Percentiles rank a stretch among this genome's conserved stretches.
Evolutionary conservation across 768 basidiomycete species (phyloP).

Genomic region (Gymnopilus junonius): DNA sequence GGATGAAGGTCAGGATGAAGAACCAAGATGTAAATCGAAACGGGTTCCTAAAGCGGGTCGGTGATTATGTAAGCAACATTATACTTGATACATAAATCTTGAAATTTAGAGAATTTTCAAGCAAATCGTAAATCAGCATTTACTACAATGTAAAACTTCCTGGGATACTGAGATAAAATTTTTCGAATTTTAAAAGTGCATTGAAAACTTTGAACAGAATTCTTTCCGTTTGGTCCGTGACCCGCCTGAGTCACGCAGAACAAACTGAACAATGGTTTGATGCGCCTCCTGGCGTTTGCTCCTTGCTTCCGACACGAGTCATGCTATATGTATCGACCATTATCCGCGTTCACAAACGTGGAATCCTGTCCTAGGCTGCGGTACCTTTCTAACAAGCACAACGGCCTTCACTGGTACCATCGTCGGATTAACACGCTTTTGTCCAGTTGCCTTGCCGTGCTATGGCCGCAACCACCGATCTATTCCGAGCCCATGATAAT

Average conservation of each 20-base stretch:
- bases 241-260: neutral
- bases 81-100: neutral
- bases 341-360: neutral
- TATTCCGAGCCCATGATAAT: neutral
- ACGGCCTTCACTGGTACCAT: no score
- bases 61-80: neutral
- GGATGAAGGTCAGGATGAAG: slow-evolving; percentile 8
- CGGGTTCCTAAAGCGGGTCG: neutral
- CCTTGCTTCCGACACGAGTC: neutral
- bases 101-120: neutral
- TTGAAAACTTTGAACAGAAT: no score
- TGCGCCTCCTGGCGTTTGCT: neutral
- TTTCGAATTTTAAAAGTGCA: no score
- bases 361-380: neutral
- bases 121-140: no score
- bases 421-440: neutral
- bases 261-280: neutral
- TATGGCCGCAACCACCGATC: neutral
- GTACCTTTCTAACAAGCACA: neutral
- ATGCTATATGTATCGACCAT: neutral
- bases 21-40: slow-evolving; percentile 1
- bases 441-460: neutral
- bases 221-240: neutral
- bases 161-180: no score
- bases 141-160: no score